phyloP scores from a whole-genome alignment of 192 early-diverging fungal genomes.

The Coemansia sp. region DNA sequence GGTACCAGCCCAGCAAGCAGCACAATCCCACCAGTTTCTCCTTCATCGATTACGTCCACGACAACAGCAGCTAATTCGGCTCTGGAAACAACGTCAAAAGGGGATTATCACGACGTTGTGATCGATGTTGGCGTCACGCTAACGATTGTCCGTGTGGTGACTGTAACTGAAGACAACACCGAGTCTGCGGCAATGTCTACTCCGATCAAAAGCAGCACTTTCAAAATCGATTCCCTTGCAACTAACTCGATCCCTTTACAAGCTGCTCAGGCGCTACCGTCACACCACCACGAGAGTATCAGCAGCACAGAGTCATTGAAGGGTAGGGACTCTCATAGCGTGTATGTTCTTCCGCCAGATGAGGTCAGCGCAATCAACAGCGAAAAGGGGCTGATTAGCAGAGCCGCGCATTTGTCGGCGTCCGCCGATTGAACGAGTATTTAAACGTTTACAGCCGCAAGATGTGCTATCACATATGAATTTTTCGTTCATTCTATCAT shows the following conservation, averaged over 20 bases:
- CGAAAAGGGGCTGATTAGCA: not conserved
- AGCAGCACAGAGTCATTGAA: not conserved
- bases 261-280: not conserved
- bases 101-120: not conserved
- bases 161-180: not conserved
- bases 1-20: no score
- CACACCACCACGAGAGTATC: not conserved
- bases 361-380: conserved; percentile 10
- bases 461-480: not conserved
- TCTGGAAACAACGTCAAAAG: not conserved
- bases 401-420: not conserved
- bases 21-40: not conserved
- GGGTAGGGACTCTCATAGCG: not conserved
- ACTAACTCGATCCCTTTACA: not conserved
- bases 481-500: not conserved
- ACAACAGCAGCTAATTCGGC: not conserved
- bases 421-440: not conserved
- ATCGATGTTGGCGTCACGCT: not conserved
- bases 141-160: not conserved
- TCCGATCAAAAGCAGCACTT: not conserved
- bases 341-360: conserved; percentile 4
- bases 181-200: not conserved
- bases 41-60: not conserved
- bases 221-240: not conserved
- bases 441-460: not conserved